Conservation (phyloP, 257 asterid species). For the Lycium ferocissimum region DNA sequence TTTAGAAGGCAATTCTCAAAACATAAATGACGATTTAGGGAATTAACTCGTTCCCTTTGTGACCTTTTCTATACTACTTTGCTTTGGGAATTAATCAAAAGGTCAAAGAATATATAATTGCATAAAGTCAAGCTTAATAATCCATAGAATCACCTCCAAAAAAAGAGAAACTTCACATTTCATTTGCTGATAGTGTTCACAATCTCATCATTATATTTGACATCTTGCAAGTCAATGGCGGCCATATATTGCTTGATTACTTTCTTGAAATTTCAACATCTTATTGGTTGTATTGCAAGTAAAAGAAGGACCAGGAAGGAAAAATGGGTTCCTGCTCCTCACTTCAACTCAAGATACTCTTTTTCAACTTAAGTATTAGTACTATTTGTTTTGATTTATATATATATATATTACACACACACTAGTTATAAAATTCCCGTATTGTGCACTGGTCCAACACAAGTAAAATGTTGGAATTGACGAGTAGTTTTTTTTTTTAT, state of each 20-base stretch:
- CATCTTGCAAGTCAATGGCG: background rate
- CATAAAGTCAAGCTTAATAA: background rate
- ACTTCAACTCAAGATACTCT: too few species aligned
- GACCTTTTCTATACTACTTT: background rate
- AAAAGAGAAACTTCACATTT: constrained; percentile 11
- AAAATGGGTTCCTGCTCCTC: background rate
- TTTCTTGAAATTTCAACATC: constrained; percentile 6
- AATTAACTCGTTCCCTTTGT: background rate
- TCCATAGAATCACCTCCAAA: background rate
- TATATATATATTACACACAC: too few species aligned
- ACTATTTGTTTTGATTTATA: too few species aligned
- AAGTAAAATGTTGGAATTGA: too few species aligned
- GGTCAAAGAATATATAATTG: background rate
- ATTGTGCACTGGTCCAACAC: too few species aligned
- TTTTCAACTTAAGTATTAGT: too few species aligned
- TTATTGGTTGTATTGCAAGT: constrained; percentile 7
- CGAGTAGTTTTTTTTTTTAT: too few species aligned
- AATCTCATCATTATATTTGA: background rate
- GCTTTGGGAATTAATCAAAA: too few species aligned
- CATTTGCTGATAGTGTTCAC: background rate
- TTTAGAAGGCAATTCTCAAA: too few species aligned
- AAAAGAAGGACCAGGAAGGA: background rate
- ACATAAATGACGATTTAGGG: too few species aligned
- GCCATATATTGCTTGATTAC: constrained; percentile 18
- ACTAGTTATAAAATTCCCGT: too few species aligned